Percentiles rank a stretch among this genome's conserved stretches.
These are phyloP conservation scores for Cladophialophora immunda DNA, from an alignment of 2,329 filamentous ascomycete species.

Conservation along the genomic window DNA sequence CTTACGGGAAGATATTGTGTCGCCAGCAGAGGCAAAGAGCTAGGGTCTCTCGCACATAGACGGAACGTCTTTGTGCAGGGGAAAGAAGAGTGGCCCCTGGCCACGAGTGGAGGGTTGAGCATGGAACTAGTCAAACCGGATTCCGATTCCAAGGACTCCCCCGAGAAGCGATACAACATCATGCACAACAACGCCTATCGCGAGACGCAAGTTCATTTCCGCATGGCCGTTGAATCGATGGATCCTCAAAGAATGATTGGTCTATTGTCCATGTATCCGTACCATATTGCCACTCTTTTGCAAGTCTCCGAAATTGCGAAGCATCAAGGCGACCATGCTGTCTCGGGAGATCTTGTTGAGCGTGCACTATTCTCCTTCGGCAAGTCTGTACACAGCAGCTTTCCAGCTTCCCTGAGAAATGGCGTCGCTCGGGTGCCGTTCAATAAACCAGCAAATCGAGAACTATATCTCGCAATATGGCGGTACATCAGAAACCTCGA, in stretches of 20 bases:
- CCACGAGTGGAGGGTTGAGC: slow-evolving; percentile 79
- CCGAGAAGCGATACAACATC: slow-evolving; percentile 77
- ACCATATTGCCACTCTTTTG: slow-evolving; percentile 91
- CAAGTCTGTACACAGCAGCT: slow-evolving; percentile 84
- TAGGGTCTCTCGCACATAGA: slow-evolving; percentile 75
- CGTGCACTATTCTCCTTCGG: slow-evolving; percentile 92
- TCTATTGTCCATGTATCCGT: slow-evolving; percentile 78
- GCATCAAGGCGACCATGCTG: slow-evolving; percentile 85
- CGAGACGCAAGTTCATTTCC: slow-evolving; percentile 77
- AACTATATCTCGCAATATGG: slow-evolving; percentile 90
- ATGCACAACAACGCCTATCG: slow-evolving; percentile 79
- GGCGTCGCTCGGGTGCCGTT: slow-evolving; percentile 86
- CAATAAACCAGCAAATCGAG: slow-evolving; percentile 82
- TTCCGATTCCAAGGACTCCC: slow-evolving; percentile 52
- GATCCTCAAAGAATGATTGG: slow-evolving; percentile 84
- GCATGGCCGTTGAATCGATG: slow-evolving; percentile 79
- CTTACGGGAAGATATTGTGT: slow-evolving; percentile 62
- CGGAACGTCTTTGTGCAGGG: slow-evolving; percentile 86
- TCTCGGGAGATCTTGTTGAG: slow-evolving; percentile 87
- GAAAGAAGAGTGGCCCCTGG: slow-evolving; percentile 85
- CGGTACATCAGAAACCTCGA: slow-evolving; percentile 86
- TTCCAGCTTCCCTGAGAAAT: slow-evolving; percentile 76
- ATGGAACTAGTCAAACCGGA: slow-evolving; percentile 74
- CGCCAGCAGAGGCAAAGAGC: slow-evolving; percentile 67
- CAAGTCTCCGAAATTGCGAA: slow-evolving; percentile 93